Conservation (phyloP, 2,329 filamentous ascomycete species). For the Lithohypha guttulata region DNA sequence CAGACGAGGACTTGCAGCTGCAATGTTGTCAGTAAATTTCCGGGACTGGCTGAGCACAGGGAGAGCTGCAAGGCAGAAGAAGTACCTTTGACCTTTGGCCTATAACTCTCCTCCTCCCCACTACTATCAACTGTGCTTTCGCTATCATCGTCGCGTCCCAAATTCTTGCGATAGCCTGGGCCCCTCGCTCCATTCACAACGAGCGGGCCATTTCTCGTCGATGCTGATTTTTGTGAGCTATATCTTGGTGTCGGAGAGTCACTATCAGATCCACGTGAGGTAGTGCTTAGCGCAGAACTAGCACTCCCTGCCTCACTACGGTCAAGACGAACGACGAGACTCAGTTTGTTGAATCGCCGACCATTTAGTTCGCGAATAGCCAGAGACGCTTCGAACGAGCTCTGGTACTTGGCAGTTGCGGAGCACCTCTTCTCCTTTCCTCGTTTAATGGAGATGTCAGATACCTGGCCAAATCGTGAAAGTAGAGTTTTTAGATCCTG, state of each 20-base stretch:
- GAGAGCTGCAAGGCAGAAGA: too few species aligned
- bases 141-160: slow-evolving; percentile 10
- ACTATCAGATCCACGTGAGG: neutral
- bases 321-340: slow-evolving; percentile 2
- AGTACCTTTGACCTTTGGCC: neutral
- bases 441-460: slow-evolving; percentile 17
- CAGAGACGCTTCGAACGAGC: slow-evolving; percentile 11
- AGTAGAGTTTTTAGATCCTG: slow-evolving; percentile 14
- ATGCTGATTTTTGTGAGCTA: neutral
- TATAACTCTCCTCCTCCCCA: slow-evolving; percentile 3
- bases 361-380: slow-evolving; percentile 15
- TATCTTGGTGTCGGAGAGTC: slow-evolving; percentile 9
- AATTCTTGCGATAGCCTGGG: slow-evolving; percentile 6
- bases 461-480: slow-evolving; percentile 12
- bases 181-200: slow-evolving; percentile 17
- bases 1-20: too few species aligned
- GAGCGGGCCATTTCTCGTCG: slow-evolving; percentile 10
- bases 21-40: too few species aligned
- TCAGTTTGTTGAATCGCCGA: slow-evolving; percentile 1
- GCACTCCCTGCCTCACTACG: slow-evolving; percentile 2
- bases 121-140: slow-evolving; percentile 13
- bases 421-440: slow-evolving; percentile 16
- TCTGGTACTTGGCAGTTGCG: slow-evolving; percentile 14
- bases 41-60: too few species aligned
- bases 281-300: slow-evolving; percentile 5